These are phyloP conservation scores for Adansonia grandidieri DNA, from an alignment of 441 rosid species.

Conservation along the genomic window DNA sequence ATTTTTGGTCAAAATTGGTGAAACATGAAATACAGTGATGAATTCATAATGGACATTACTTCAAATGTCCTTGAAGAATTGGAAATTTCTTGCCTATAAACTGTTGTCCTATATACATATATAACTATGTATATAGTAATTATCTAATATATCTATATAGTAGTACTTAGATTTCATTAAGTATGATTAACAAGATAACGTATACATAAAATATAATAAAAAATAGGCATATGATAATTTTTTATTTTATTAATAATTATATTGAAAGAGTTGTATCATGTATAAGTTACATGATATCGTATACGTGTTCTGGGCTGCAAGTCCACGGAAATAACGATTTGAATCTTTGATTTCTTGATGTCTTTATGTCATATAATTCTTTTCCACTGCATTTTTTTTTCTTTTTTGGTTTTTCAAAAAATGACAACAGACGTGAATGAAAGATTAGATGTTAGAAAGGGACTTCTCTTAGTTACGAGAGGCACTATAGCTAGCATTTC, in stretches of 20 bases:
- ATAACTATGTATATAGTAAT: no score
- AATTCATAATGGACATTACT: background rate
- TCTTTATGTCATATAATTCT: no score
- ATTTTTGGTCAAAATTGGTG: background rate
- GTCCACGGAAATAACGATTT: background rate
- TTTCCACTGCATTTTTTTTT: background rate
- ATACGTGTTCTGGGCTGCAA: background rate
- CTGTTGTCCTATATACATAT: background rate
- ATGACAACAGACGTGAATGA: background rate
- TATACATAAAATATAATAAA: no score
- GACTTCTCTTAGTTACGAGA: background rate
- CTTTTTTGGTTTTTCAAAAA: background rate
- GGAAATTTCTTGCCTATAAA: background rate
- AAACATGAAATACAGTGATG: background rate
- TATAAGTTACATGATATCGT: no score
- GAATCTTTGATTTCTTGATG: no score
- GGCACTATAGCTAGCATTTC: background rate
- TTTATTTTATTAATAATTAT: no score
- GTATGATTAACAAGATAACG: no score
- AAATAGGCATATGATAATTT: no score
- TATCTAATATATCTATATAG: no score
- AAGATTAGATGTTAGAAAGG: background rate
- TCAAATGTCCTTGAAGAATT: background rate
- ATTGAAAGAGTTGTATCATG: no score
- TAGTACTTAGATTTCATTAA: no score